These are phyloP conservation scores for Diaporthe sp. DNA, from an alignment of 2,329 filamentous ascomycete genomes.

Conservation along the genomic window DNA sequence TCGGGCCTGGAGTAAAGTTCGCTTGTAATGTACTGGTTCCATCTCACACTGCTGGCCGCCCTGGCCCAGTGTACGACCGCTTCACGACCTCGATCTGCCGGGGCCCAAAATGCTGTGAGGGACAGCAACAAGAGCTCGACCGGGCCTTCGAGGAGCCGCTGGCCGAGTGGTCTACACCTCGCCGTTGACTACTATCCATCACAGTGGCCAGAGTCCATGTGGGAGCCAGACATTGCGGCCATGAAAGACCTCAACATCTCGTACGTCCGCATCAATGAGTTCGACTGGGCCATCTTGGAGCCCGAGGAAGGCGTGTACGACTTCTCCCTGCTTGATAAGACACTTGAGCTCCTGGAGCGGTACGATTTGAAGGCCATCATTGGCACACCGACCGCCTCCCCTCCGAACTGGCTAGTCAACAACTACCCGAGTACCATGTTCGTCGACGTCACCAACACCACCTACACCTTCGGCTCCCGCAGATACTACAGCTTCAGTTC, in stretches of 20 bases:
- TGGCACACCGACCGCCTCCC: constrained; percentile 45
- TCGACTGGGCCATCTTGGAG: constrained; percentile 45
- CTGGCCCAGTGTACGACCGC: constrained; percentile 22
- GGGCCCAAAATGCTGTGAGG: neutral
- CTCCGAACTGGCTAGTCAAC: constrained; percentile 44
- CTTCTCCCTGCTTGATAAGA: constrained; percentile 44
- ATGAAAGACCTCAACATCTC: constrained; percentile 45
- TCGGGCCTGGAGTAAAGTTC: neutral
- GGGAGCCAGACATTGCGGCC: constrained; percentile 44
- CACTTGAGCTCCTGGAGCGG: constrained; percentile 41
- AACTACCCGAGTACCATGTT: constrained; percentile 44
- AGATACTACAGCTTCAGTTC: constrained; percentile 47
- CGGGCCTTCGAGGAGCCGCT: constrained; percentile 39
- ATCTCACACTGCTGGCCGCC: constrained; percentile 19
- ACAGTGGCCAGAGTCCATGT: constrained; percentile 45
- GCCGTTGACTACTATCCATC: constrained; percentile 46
- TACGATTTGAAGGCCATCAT: constrained; percentile 45
- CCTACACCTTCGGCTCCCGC: constrained; percentile 44
- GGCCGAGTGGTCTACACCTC: constrained; percentile 43
- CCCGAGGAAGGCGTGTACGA: constrained; percentile 44
- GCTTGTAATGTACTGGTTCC: constrained; percentile 21
- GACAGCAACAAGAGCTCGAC: constrained; percentile 2
- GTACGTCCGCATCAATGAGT: constrained; percentile 46
- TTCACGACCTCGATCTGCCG: neutral
- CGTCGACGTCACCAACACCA: constrained; percentile 46